These are phyloP conservation scores for Ensete ventricosum DNA, from an alignment of 176 grass and related monocot species.

Conservation along the genomic window DNA sequence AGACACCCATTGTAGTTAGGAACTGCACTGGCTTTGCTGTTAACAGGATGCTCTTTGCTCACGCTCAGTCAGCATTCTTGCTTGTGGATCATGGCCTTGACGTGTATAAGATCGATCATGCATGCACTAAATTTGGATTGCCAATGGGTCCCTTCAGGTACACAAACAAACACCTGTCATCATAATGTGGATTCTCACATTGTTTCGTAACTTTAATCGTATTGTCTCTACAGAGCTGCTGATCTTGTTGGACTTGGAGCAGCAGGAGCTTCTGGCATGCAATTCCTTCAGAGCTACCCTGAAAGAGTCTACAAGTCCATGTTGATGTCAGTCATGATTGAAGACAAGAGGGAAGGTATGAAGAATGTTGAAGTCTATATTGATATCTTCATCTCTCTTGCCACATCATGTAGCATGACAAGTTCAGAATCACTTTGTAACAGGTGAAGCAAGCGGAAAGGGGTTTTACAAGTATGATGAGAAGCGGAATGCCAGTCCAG, in stretches of 20 bases:
- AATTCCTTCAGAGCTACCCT: constrained; percentile 74
- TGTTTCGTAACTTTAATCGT: constrained; percentile 4
- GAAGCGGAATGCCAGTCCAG: constrained; percentile 72
- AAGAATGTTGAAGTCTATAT: neutral
- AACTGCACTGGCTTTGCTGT: constrained; percentile 85
- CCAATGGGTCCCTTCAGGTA: constrained; percentile 99
- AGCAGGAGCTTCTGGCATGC: constrained; percentile 67
- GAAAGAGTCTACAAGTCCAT: constrained; percentile 88
- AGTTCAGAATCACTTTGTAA: constrained; percentile 1
- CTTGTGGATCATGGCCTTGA: constrained; percentile 75
- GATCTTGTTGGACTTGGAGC: constrained; percentile 90
- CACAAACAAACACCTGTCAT: neutral
- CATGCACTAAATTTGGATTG: constrained; percentile 94
- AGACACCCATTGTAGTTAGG: constrained; percentile 87
- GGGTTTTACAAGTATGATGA: constrained; percentile 97
- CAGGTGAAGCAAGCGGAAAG: constrained; percentile 65
- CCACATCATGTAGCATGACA: too few species aligned
- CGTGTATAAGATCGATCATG: constrained; percentile 76
- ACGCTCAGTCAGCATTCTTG: constrained; percentile 76
- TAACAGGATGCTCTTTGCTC: constrained; percentile 97
- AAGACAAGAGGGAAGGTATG: constrained; percentile 70
- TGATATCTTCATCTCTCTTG: neutral
- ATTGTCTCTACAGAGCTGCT: constrained; percentile 44
- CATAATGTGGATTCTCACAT: neutral
- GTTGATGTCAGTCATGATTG: constrained; percentile 77